Conservation (phyloP, 148 eudicot species). For the Salicornia ramosissima region DNA sequence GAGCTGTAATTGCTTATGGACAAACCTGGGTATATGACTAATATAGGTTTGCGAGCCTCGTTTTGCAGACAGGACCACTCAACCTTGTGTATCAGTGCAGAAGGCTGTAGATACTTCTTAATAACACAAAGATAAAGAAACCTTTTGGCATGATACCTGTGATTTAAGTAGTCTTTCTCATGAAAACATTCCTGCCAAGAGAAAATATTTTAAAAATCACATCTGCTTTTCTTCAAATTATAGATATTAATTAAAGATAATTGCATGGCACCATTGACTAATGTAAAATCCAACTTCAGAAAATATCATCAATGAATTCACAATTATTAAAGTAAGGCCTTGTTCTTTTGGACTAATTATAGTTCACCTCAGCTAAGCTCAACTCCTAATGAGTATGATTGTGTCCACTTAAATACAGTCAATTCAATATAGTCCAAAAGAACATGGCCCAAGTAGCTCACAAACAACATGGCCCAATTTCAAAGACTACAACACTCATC, state of each 20-base stretch:
- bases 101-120: constrained; percentile 62
- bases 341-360: too few species aligned
- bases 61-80: constrained; percentile 74
- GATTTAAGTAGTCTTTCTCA: constrained; percentile 86
- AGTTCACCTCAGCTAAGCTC: too few species aligned
- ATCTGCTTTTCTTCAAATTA: background rate
- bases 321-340: background rate
- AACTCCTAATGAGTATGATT: too few species aligned
- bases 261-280: background rate
- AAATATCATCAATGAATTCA: background rate
- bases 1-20: background rate
- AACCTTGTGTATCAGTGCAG: constrained; percentile 43
- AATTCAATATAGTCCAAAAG: background rate
- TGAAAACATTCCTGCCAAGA: constrained; percentile 74
- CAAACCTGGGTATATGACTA: constrained; percentile 71
- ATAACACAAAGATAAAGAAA: constrained; percentile 77
- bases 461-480: too few species aligned
- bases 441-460: too few species aligned
- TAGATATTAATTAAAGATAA: background rate
- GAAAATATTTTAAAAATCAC: background rate
- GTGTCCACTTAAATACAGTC: too few species aligned
- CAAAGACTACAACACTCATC: too few species aligned
- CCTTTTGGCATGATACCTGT: constrained; percentile 94
- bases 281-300: background rate
- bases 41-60: constrained; percentile 87